Base-by-base conservation (phyloP, 2,329 filamentous ascomycete species). In the Talaromyces rugulosus region DNA sequence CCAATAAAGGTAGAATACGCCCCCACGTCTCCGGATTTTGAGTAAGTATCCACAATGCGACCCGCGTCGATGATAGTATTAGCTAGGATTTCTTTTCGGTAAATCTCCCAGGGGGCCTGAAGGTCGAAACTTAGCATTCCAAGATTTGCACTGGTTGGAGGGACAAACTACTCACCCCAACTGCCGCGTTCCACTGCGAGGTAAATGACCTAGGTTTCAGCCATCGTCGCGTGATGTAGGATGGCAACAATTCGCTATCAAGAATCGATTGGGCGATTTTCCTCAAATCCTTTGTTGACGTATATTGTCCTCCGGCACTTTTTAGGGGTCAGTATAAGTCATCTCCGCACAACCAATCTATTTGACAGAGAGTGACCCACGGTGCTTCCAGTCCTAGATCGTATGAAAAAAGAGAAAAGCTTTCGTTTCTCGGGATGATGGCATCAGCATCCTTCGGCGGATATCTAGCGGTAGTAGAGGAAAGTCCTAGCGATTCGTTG, bases 21-120 rank as follows among this genome's bases (percentile, higher is more conserved):
- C 18, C 56, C 56, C 9, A 58, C 28, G n/a, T 58, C 42, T 47
- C 56, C 56, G 9, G 40, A 44, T 31, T 58, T 47, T 9, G 56
- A 50, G 28, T 58, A 58, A 11, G 40, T 58, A 28, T 58, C 56
- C 27, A 58, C 56, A 23, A 58, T 51, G 50, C 31, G 56, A 12
- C 56, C 44, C 23, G 56, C 28, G 44, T 58, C 27, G 28, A 58
- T 58, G 42, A 50, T 51, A 9, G 56, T 31, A 16, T 58, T 58
- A 6, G 56, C 40, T 44, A 14, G 28, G 16, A 58, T 28, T 47
- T 47, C 7, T 30, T 31, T 31, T 18, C 56, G 40, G 30, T 58
- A 33, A 23, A 50, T 58, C 28, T 58, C 40, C 56, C 56, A 58
- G 16, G 56, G 56, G 23, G 56, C 56, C 56, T 58, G 12, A 50